phyloP scores from a whole-genome alignment of 345 rosid species.

The Odontarrhena argentea region DNA sequence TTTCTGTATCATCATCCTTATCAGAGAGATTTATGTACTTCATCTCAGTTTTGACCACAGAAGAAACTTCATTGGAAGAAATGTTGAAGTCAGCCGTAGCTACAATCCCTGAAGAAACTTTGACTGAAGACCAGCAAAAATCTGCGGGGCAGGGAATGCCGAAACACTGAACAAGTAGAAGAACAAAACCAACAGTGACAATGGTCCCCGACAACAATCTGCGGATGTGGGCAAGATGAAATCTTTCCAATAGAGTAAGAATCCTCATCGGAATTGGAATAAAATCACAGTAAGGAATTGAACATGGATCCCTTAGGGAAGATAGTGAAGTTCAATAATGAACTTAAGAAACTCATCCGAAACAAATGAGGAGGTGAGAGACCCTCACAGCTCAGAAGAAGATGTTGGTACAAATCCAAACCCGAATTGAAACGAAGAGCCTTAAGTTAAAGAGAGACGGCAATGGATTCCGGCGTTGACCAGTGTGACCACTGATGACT shows the following conservation, averaged over 20 bases:
- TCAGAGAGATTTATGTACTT: conserved; percentile 38
- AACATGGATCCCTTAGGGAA: conserved; percentile 1
- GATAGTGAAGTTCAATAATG: background rate
- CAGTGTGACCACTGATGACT: too few relatives aligned
- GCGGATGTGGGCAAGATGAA: conserved; percentile 47
- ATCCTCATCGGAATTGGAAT: conserved; percentile 41
- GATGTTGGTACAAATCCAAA: too few relatives aligned
- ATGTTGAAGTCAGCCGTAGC: conserved; percentile 21
- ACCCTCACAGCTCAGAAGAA: background rate
- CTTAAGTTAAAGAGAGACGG: too few relatives aligned
- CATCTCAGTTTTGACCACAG: conserved; percentile 18
- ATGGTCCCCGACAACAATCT: conserved; percentile 48
- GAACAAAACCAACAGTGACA: conserved; percentile 41
- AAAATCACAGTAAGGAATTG: background rate
- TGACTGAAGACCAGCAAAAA: conserved; percentile 26
- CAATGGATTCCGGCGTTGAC: too few relatives aligned
- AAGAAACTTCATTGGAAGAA: conserved; percentile 29
- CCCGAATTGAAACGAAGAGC: too few relatives aligned
- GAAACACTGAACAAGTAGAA: conserved; percentile 50
- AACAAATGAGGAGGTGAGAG: background rate
- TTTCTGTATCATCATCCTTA: conserved; percentile 20
- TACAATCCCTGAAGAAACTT: conserved; percentile 38
- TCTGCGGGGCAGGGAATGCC: conserved; percentile 43
- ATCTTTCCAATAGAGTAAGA: conserved; percentile 31
- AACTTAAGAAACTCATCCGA: background rate